Base-by-base conservation (phyloP, 352 stramenopile genomes). In the Blastocystis sp. region DNA sequence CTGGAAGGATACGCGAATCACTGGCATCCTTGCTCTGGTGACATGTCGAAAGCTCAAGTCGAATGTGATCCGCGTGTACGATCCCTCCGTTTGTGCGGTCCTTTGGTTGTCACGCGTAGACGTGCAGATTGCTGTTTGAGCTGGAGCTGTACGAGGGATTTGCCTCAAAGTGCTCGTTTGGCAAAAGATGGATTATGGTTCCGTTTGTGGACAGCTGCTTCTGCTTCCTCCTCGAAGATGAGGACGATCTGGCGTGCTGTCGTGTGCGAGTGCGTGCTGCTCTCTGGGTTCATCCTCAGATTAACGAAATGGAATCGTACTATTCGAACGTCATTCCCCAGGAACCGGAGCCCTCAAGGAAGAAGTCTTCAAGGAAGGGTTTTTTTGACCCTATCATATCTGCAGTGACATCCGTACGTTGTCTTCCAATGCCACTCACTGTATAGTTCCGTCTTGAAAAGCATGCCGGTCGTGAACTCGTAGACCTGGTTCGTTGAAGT, bases 1-100 rank as follows among this genome's bases (percentile, higher is more conserved):
- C 12, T 85, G 74, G 74, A 85, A 85, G 39, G 74, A 85, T 85
- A 67, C 50, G 31, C 31, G 74, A 67, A 85, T 85, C 33, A 85
- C 74, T 67, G 74, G 74, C 4, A 62, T 85, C 33, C 51, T 85
- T 10, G 29, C 29, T 69, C 41, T 85, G 31, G 60, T 85, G 3
- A 85, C 74, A 39, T 85, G 74, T 55, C 51, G 74, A 67, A 85
- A 85, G 41, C 60, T 85, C 26, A 85, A 85, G 33, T 67, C 74
- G 1, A 85, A 69, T 55, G 33, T 69, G 2, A 31, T 85, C 35
- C 74, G 74, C 29, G 55, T 85, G 24, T 85, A 85, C 55, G 50
- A 85, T 50, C n/a, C 45, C 50, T 31, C n/a, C 12, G 74, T 85
- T 33, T 16, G 35, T 55, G 41, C 21, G 24, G 4, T 21, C 24